Percentiles rank a stretch among this genome's conserved stretches.
These are phyloP conservation scores for Phytophthora megakarya DNA, from an alignment of 352 stramenopile species.

Conservation along the genomic window DNA sequence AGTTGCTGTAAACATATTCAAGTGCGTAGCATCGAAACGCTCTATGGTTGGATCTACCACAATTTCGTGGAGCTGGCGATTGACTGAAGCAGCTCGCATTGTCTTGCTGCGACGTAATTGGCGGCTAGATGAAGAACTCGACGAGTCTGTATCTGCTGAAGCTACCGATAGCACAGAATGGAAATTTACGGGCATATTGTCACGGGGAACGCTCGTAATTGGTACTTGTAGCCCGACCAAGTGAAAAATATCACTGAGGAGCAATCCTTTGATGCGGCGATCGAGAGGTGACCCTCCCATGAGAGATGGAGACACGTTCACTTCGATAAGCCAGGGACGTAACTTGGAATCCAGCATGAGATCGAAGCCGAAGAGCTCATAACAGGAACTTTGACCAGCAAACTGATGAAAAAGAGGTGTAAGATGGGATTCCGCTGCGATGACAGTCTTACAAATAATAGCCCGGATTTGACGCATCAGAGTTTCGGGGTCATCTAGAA, in stretches of 20 bases:
- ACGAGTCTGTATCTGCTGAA: too few relatives aligned
- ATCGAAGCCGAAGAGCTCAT: slow-evolving; percentile 81
- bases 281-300: slow-evolving; percentile 80
- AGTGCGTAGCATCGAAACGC: slow-evolving; percentile 49
- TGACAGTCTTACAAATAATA: slow-evolving; percentile 74
- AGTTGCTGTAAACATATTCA: slow-evolving; percentile 53
- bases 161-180: not conserved
- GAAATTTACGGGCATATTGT: slow-evolving; percentile 24
- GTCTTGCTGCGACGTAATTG: slow-evolving; percentile 28
- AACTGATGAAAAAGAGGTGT: slow-evolving; percentile 65
- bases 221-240: slow-evolving; percentile 69
- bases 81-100: slow-evolving; percentile 28
- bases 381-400: slow-evolving; percentile 59
- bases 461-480: slow-evolving; percentile 51
- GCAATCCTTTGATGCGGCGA: slow-evolving; percentile 71
- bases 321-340: slow-evolving; percentile 73
- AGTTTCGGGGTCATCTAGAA: slow-evolving; percentile 40
- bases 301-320: slow-evolving; percentile 81
- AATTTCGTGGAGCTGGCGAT: slow-evolving; percentile 66
- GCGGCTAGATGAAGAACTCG: not conserved
- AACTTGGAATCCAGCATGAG: slow-evolving; percentile 68
- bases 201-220: slow-evolving; percentile 32
- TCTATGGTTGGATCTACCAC: slow-evolving; percentile 49
- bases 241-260: slow-evolving; percentile 83
- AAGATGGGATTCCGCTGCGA: slow-evolving; percentile 68